phyloP scores from a whole-genome alignment of 768 basidiomycete genomes.

The Leccinum obscurum region DNA sequence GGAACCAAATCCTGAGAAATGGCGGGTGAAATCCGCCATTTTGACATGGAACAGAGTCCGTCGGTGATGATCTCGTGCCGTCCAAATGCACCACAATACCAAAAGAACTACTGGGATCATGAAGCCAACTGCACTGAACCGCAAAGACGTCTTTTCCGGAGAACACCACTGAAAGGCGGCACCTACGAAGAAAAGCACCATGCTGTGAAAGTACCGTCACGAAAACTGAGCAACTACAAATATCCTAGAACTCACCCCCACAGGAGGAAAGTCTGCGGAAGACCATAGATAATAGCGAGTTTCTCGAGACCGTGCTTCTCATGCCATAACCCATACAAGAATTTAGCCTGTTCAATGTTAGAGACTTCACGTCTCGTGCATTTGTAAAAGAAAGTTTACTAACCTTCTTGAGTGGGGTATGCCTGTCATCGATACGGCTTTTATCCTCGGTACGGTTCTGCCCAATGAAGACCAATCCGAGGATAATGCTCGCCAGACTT shows the following conservation, averaged over 20 bases:
- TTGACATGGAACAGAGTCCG: not conserved
- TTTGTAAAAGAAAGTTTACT: constrained; percentile 24
- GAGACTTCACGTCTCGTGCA: constrained; percentile 19
- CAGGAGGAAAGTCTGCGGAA: constrained; percentile 56
- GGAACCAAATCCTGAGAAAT: not conserved
- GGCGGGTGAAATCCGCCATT: not conserved
- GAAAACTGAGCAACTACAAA: not conserved
- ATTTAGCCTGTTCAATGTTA: constrained; percentile 11
- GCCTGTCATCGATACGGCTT: constrained; percentile 21
- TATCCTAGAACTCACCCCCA: constrained; percentile 50
- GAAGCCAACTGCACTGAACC: constrained; percentile 30
- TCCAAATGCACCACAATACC: constrained; percentile 46
- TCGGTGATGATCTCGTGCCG: constrained; percentile 3
- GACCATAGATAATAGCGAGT: constrained; percentile 51
- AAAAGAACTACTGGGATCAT: constrained; percentile 33
- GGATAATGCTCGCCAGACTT: constrained; percentile 43
- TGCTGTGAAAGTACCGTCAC: constrained; percentile 16
- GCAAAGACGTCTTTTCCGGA: constrained; percentile 9
- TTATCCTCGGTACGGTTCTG: constrained; percentile 32
- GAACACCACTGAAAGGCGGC: constrained; percentile 27
- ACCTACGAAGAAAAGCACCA: constrained; percentile 30
- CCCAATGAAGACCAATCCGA: constrained; percentile 43
- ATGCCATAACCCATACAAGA: constrained; percentile 23
- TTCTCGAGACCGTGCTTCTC: constrained; percentile 45
- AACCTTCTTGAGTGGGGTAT: constrained; percentile 15